Evolutionary conservation across 2,329 filamentous ascomycete genomes (phyloP), one percentile per base, ranked within the genome.

Genomic region (Fusarium acutatum): DNA sequence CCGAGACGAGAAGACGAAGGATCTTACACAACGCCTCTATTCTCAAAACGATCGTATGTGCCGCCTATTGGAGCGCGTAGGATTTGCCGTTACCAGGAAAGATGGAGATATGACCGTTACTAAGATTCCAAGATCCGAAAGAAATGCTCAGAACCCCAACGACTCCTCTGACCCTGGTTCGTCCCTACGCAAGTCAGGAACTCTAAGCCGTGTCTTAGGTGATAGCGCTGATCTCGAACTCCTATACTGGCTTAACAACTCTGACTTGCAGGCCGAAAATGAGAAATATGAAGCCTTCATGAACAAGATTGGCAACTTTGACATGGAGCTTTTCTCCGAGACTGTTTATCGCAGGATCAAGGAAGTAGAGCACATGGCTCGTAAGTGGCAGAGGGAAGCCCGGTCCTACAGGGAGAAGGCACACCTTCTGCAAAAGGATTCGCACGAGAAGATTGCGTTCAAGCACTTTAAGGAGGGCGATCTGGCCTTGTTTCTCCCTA

Each of bases 381-480:
- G 95, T 64, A 98, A 97, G 83, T 95, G 95, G 86, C 95, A 96
- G 78, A 94, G 94, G 67, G 96, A 99, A 80, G 92, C 94, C 35
- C 91, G 94, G 38, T 89, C 90, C 3, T 98, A 97, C 78, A 90
- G 96, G 18, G 96, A 98, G 74, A 95, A 95, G 79, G 93, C 94
- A 14, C 93, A 97, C 75, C 85, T 88, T 20, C 86, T 92, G 50
- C 94, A 97, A 74, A 93, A 92, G 78, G 96, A 98, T 78, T 91
- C 94, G 0, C 94, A 97, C 77, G 94, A 97, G 75, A 98, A 98
- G 85, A 98, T 99, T 79, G 95, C 96, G 5, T 98, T 96, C 81
- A 92, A 93, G 69, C 92, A 96, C 57, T 99, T 99, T 86, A 98
- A 98, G 80, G 95, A 98, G 82, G 96, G 96, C 13, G 96, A 99